A percentile compares a stretch with the other conserved stretches of the same genome.
phyloP scores from a whole-genome alignment of 2,329 filamentous ascomycete species.

The Colletotrichum cuscutae region DNA sequence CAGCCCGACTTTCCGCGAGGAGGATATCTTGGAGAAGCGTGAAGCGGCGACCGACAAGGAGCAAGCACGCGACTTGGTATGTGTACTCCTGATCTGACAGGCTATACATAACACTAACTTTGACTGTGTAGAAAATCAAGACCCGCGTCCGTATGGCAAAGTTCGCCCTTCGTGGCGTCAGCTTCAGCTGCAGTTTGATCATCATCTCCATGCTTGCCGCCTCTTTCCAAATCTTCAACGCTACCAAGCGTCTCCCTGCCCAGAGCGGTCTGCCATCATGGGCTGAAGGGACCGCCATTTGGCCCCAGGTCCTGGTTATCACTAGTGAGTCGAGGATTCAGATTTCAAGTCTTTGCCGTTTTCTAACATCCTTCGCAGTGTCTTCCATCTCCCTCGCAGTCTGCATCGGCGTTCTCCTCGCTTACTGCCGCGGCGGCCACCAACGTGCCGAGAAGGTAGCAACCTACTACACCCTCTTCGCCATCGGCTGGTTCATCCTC shows the following conservation, averaged over 20 bases:
- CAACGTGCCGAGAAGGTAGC: conserved; percentile 89
- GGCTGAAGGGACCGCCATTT: conserved; percentile 81
- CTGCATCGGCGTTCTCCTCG: conserved; percentile 82
- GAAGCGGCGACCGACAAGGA: conserved; percentile 85
- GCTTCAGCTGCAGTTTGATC: conserved; percentile 96
- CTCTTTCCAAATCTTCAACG: conserved; percentile 93
- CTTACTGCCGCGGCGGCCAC: conserved; percentile 91
- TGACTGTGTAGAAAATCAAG: conserved; percentile 80
- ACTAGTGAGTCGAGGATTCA: conserved; percentile 39
- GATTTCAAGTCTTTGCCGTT: neutral
- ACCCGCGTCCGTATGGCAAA: conserved; percentile 92
- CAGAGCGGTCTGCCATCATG: conserved; percentile 88
- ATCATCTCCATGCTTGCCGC: conserved; percentile 89
- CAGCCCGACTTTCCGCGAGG: conserved; percentile 92
- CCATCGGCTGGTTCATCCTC: conserved; percentile 92
- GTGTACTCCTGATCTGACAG: conserved; percentile 46
- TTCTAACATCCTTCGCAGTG: conserved; percentile 52
- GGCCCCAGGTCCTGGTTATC: conserved; percentile 90
- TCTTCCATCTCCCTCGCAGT: conserved; percentile 83
- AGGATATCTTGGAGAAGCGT: conserved; percentile 85
- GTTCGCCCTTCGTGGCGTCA: conserved; percentile 92
- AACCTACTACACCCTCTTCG: conserved; percentile 95
- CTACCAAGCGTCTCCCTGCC: conserved; percentile 78
- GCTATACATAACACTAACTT: conserved; percentile 39
- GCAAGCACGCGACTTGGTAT: conserved; percentile 87